These are phyloP conservation scores for Penicillium italicum DNA, from an alignment of 2,329 filamentous ascomycete species.

Conservation along the genomic window DNA sequence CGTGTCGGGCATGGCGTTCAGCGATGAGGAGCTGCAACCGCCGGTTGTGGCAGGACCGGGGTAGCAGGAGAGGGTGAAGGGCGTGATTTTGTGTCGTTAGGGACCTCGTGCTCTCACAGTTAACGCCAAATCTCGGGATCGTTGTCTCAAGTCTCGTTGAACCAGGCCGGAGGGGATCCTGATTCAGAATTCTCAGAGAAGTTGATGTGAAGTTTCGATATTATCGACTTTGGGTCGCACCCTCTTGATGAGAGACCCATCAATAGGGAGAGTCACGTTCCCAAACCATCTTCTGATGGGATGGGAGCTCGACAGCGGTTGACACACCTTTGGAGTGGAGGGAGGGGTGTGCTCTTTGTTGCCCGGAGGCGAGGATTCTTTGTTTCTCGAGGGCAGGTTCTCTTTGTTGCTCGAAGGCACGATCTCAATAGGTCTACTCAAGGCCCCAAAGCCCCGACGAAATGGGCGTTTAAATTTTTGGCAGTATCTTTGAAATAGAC, in stretches of 20 bases:
- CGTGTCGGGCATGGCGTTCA: neutral
- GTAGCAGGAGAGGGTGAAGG: neutral
- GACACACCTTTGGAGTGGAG: neutral
- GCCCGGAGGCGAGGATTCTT: neutral
- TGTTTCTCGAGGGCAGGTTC: neutral
- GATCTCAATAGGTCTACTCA: neutral
- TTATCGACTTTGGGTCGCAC: neutral
- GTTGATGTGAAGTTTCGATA: neutral
- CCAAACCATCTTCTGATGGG: neutral
- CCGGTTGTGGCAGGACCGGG: neutral
- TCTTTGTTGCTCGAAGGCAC: neutral
- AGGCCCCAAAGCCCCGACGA: neutral
- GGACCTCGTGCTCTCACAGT: neutral
- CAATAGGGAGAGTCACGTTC: neutral
- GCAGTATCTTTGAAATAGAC: neutral
- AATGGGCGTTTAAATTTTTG: neutral
- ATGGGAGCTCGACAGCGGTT: neutral
- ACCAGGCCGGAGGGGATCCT: neutral
- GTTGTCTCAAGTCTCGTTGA: neutral
- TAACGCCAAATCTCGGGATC: neutral
- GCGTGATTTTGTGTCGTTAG: neutral
- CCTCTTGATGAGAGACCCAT: neutral
- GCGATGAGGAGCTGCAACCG: neutral
- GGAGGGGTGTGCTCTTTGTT: neutral
- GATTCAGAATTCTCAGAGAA: neutral